Evolutionary conservation across 1,284 basidiomycete genomes (phyloP), one percentile per base, ranked within the genome.

Genomic region (Ustilago xerochloae): DNA sequence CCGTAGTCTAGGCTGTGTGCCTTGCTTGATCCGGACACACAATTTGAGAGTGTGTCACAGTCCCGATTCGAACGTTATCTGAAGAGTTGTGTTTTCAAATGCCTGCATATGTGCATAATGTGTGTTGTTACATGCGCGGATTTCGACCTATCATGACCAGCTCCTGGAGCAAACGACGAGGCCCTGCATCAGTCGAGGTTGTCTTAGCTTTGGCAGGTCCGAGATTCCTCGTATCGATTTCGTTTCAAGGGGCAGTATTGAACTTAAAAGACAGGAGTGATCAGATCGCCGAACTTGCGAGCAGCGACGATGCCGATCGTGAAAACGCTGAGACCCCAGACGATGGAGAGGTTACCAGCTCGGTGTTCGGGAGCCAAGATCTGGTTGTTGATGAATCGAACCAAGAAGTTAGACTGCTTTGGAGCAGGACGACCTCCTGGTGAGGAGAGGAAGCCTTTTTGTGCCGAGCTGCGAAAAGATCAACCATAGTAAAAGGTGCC

Each of bases 321-420:
- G 61, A 82, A 82, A 47, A 83, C 70, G 41, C 49, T 36, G 26
- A 80, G 30, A 45, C 79, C 79, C 79, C 78, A 83, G 12, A 64
- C 61, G 43, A 83, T 61, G 18, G 76, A 64, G 45, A 81, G 51
- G 69, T 83, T 83, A 12, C 81, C 80, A 6, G 72, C 51, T n/a
- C 73, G 64, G 66, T 82, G 80, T 60, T 80, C 79, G 32, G 81
- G 79, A 7, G 76, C 62, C 43, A 72, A 60, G 53, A 83, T 75
- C 59, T 83, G 67, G 7, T 48, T 55, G 60, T 68, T 58, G 67
- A 75, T 70, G 65, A 81, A 79, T 15, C 70, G 61, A 4, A 55
- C 16, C 24, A 80, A 49, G 39, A 71, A 75, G 70, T 70, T 77
- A 26, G 39, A 38, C 39, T 67, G 63, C 51, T 72, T 72, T 20